phyloP scores from a whole-genome alignment of 768 basidiomycete species.

The Dentipellis sp. region DNA sequence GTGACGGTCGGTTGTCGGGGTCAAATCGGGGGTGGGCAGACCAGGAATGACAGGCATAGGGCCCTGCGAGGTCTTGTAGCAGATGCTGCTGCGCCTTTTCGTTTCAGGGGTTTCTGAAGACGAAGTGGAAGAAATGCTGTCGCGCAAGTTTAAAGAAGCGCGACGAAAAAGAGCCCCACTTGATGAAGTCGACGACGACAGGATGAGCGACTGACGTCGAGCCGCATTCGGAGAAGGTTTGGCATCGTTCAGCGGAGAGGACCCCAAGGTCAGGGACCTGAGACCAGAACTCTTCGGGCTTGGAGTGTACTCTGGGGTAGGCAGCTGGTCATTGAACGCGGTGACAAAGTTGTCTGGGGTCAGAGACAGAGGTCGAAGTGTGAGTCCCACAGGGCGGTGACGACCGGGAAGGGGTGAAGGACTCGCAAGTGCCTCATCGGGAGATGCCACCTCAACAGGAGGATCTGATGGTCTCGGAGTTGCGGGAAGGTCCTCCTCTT shows the following conservation, averaged over 20 bases:
- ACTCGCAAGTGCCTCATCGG: conserved; percentile 7
- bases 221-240: conserved; percentile 8
- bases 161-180: conserved; percentile 26
- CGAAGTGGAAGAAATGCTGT: conserved; percentile 16
- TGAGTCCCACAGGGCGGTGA: conserved; percentile 57
- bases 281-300: conserved; percentile 43
- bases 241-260: conserved; percentile 11
- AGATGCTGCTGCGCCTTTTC: conserved; percentile 60
- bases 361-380: conserved; percentile 64
- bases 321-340: conserved; percentile 17
- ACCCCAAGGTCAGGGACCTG: conserved; percentile 42
- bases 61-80: conserved; percentile 49
- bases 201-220: conserved; percentile 25
- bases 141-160: conserved; percentile 20
- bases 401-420: conserved; percentile 31
- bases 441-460: background rate
- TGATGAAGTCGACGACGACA: conserved; percentile 22
- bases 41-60: conserved; percentile 30
- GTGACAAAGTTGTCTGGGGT: conserved; percentile 41
- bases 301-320: conserved; percentile 38
- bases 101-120: conserved; percentile 24
- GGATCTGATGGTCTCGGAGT: conserved; percentile 1
- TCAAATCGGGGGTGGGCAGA: conserved; percentile 68
- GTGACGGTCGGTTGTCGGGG: conserved; percentile 46
- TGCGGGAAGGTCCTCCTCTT: conserved; percentile 43